A percentile compares a stretch with the other conserved stretches of the same genome.
Evolutionary conservation across 371 early-diverging fungal species (phyloP).

Genomic region (Mucor sp.): DNA sequence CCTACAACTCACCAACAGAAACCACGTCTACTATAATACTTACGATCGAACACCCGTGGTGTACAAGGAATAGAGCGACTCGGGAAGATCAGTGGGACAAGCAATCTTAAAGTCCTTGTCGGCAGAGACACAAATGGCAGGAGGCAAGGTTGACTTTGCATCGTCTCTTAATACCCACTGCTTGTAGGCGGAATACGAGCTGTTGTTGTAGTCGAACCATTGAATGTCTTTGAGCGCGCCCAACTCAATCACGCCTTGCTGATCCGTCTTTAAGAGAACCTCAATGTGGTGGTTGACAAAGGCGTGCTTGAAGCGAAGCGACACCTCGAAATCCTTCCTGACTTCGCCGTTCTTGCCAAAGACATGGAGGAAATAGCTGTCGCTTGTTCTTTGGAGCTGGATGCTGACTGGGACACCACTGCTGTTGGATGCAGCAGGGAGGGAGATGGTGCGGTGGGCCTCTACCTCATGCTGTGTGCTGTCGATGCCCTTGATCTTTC

Average conservation of each 20-base stretch:
- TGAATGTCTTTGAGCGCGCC: constrained; percentile 38
- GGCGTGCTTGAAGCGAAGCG: constrained; percentile 34
- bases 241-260: constrained; percentile 44
- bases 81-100: constrained; percentile 5
- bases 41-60: constrained; percentile 21
- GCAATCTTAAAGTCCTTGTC: constrained; percentile 35
- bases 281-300: constrained; percentile 13
- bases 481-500: constrained; percentile 32
- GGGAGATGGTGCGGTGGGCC: neutral
- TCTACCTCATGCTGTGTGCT: neutral
- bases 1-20: neutral
- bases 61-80: constrained; percentile 21
- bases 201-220: neutral
- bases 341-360: constrained; percentile 61
- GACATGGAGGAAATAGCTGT: constrained; percentile 34
- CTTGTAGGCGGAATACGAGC: neutral
- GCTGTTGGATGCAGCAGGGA: neutral
- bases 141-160: constrained; percentile 6
- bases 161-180: constrained; percentile 16
- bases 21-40: neutral
- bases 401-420: constrained; percentile 2
- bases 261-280: constrained; percentile 37
- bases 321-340: constrained; percentile 31
- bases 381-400: neutral
- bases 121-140: constrained; percentile 27